phyloP scores from a whole-genome alignment of 306 rosid genomes.

The Quercus variabilis region DNA sequence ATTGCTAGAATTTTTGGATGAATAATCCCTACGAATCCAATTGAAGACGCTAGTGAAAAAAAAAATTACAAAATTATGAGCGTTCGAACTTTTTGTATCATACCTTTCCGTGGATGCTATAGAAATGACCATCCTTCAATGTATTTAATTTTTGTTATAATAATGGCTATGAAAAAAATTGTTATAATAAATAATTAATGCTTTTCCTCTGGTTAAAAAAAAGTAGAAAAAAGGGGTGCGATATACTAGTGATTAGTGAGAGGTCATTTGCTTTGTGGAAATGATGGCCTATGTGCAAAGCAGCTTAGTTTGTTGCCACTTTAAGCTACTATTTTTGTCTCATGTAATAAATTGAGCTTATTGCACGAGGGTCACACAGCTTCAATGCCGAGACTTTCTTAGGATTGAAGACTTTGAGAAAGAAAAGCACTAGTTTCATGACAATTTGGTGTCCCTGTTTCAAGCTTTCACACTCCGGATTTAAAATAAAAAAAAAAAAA shows the following conservation, averaged over 20 bases:
- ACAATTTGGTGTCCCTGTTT: neutral
- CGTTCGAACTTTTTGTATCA: no score
- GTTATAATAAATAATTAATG: no score
- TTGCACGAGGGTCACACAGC: conserved; percentile 5
- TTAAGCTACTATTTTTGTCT: conserved; percentile 19
- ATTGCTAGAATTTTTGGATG: neutral
- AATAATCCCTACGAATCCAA: neutral
- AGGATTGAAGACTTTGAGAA: neutral
- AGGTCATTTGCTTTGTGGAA: neutral
- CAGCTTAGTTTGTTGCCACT: conserved; percentile 8
- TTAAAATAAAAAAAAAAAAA: neutral
- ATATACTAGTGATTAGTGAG: neutral
- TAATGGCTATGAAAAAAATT: no score
- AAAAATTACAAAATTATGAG: no score
- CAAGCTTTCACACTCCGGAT: neutral
- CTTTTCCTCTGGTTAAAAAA: no score
- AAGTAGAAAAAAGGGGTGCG: neutral
- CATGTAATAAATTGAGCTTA: conserved; percentile 14
- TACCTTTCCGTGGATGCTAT: no score
- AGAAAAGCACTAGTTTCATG: neutral
- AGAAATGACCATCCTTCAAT: no score
- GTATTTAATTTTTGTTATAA: no score
- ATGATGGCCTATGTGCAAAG: conserved; percentile 12
- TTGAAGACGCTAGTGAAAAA: neutral
- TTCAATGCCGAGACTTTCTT: neutral